Base-by-base conservation (phyloP, 1,139 yeast species). In the Zygoascus sp. region DNA sequence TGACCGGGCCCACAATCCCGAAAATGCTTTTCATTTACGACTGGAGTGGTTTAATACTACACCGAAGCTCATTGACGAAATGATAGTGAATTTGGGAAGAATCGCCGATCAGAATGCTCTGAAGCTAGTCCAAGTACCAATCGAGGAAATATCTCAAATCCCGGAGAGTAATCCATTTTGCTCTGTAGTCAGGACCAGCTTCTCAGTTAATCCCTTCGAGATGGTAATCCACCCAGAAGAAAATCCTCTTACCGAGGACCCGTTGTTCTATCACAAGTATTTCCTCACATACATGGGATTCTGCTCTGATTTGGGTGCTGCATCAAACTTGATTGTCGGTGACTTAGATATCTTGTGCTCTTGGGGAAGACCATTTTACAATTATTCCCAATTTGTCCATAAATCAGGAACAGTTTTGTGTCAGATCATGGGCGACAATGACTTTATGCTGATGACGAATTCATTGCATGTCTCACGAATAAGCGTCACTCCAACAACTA, bases 21-120 rank as follows among this genome's bases (percentile, higher is more conserved):
- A 88, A 53, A 95, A 90, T 60, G 90, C 97, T 60, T 94, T 82
- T 68, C 98, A 90, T 59, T 75, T 94, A 32, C 73, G 96, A 46
- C 67, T 92, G 23, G 97, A 92, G 64, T 94, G 99, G 98, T 69
- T 92, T 32, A 87, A 86, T 51, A 82, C 96, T 0, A 88, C 97
- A 0, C 85, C 95, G 0, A 85, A 83, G 59, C 75, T 92, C 43
- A 82, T 94, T 49, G 98, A 94, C 56, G 97, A 92, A 57, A 73
- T 88, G n/a, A 76, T 94, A 25, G 81, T 76, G 36, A 78, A 79
- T 45, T 83, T 97, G 85, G 78, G 89, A 0, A 74, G 96, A 49
- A 70, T 83, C 39, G 88, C 96, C 58, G 95, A 87, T 52, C 67
- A 94, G 45, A 89, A 87, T 62, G 98, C 97, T 0, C 72, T 90